Evolutionary conservation across 345 rosid species (phyloP), one percentile per base, ranked within the genome.

Genomic region (Lepidium africanum): DNA sequence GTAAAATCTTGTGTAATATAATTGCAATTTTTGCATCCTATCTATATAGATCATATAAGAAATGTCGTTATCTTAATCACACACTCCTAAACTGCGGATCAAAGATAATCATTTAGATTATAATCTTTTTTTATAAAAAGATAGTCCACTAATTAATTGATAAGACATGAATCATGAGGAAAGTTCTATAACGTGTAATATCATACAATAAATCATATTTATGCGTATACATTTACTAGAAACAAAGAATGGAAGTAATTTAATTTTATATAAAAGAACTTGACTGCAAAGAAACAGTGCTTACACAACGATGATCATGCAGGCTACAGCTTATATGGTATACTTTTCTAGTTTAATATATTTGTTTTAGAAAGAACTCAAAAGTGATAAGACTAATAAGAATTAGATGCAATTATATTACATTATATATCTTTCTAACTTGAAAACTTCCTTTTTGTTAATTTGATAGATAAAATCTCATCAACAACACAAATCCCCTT

Each of bases 111-210:
- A 50, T 32, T 17, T 30, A 40, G 43, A 72, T 32, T 38, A 56
- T 15, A 64, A 63, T 27, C 32, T 27, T 27, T 27, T 27, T 4
- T 21, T 21, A 19, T 17, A 21, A 16, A 38, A 62, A 6, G 21
- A 51, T 1, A 43, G 11, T 32, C 46, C 52, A 57, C 59, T 57
- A 48, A 6, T 47, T 19, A 48, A 6, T 47, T 19, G 65, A 42
- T 5, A 42, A n/a, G 36, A 59, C 72, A 66, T 73, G 72, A 73
- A 73, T 66, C 67, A 73, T 73, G 72, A 66, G 48, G 41, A 59
- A 59, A 42, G 13, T 40, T 57, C 45, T 59, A 66, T 66, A 73
- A 67, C 72, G 61, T 65, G 67, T 66, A 49, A 25, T 59, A 40
- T 40, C 32, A 25, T 65, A 65, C 70, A 73, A 57, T 41, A 59